Evolutionary conservation across 2,329 filamentous ascomycete genomes (phyloP).

Genomic region (Colletotrichum falcatum): DNA sequence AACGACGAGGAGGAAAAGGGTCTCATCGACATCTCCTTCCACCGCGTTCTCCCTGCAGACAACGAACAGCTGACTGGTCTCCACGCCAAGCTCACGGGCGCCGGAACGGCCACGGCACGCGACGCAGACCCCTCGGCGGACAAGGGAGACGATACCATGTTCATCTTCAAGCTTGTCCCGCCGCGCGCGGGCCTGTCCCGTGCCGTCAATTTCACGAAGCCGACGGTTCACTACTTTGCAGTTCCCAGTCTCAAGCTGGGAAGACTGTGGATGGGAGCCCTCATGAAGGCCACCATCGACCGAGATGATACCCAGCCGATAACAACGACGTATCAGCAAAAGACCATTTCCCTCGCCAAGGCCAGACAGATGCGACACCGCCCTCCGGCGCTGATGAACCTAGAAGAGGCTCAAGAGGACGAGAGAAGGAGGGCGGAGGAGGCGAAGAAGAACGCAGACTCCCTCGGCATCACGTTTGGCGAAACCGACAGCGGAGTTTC

Average conservation of each 20-base stretch:
- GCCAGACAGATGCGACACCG: constrained; percentile 89
- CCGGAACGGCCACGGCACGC: constrained; percentile 74
- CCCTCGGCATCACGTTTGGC: constrained; percentile 57
- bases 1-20: constrained; percentile 93
- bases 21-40: constrained; percentile 96
- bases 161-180: constrained; percentile 98
- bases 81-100: constrained; percentile 91
- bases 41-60: constrained; percentile 94
- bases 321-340: constrained; percentile 94
- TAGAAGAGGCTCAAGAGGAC: constrained; percentile 59
- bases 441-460: constrained; percentile 49
- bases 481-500: constrained; percentile 58
- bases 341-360: constrained; percentile 93
- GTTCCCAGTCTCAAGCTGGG: constrained; percentile 91
- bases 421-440: constrained; percentile 45
- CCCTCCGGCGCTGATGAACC: constrained; percentile 87
- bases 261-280: constrained; percentile 95
- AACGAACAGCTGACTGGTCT: constrained; percentile 91
- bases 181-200: constrained; percentile 88
- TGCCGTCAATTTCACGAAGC: constrained; percentile 97
- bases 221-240: constrained; percentile 97
- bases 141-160: constrained; percentile 77
- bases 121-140: constrained; percentile 57
- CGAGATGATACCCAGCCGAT: constrained; percentile 84
- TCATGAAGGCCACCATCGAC: constrained; percentile 99